Evolutionary conservation across 2,329 filamentous ascomycete species (phyloP).

Genomic region (Pochonia chlamydosporia): DNA sequence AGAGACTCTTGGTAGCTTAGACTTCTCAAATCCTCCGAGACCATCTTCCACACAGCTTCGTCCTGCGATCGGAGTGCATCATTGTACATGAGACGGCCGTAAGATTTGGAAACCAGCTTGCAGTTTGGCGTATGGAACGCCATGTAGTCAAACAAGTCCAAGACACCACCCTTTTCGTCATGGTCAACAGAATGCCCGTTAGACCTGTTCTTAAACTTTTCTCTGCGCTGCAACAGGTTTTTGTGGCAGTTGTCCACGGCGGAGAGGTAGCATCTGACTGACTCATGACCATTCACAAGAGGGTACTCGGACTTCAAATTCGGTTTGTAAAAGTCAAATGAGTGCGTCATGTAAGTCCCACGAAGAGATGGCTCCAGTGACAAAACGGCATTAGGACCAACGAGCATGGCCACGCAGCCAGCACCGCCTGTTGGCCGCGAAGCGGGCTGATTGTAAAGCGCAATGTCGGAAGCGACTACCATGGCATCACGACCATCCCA

Average conservation of each 20-base stretch:
- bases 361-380: background rate
- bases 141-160: background rate
- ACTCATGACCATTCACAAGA: background rate
- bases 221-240: background rate
- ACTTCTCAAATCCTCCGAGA: background rate
- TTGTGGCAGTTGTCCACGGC: background rate
- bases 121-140: background rate
- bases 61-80: background rate
- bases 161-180: background rate
- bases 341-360: background rate
- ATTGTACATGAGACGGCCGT: background rate
- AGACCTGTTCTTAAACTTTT: background rate
- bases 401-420: background rate
- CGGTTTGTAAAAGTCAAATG: constrained; percentile 1
- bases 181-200: background rate
- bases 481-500: constrained; percentile 1
- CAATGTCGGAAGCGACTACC: background rate
- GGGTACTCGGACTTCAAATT: background rate
- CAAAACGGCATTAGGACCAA: background rate
- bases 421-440: background rate
- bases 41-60: background rate
- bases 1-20: background rate
- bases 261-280: background rate
- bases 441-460: background rate
- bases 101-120: background rate